These are phyloP conservation scores for Monotropa hypopitys DNA, from an alignment of 179 eudicot genomes.

Conservation along the genomic window DNA sequence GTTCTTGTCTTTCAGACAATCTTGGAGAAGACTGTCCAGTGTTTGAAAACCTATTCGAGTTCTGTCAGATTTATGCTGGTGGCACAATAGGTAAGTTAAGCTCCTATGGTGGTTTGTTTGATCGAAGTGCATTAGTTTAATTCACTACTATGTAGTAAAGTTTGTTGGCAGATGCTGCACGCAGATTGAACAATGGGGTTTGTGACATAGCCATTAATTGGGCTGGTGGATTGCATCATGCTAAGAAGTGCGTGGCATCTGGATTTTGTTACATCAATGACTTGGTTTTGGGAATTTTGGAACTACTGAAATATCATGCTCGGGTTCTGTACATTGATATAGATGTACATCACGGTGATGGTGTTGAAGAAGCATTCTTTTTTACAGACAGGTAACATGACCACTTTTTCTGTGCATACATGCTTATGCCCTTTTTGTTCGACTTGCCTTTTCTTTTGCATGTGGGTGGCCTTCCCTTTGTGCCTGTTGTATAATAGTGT, in stretches of 20 bases:
- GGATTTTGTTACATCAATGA: conserved; percentile 97
- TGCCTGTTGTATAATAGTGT: background rate
- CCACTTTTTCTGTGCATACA: background rate
- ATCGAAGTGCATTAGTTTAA: background rate
- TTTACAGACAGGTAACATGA: conserved; percentile 65
- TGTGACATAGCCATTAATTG: conserved; percentile 97
- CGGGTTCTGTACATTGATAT: conserved; percentile 94
- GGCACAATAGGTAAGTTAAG: conserved; percentile 74
- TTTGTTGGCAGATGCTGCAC: conserved; percentile 76
- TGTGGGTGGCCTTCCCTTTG: background rate
- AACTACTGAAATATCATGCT: conserved; percentile 89
- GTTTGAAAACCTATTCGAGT: conserved; percentile 86
- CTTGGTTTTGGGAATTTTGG: conserved; percentile 88
- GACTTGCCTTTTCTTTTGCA: background rate
- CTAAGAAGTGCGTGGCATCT: conserved; percentile 93
- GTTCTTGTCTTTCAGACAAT: conserved; percentile 39
- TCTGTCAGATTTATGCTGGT: conserved; percentile 98
- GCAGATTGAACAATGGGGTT: conserved; percentile 74
- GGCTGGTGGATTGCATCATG: conserved; percentile 99
- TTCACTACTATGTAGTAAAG: conserved; percentile 12
- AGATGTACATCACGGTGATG: conserved; percentile 98
- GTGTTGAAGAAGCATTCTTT: conserved; percentile 98
- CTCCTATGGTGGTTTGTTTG: conserved; percentile 4
- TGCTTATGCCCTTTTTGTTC: background rate
- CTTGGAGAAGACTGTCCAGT: conserved; percentile 97